A percentile compares a stretch with the other conserved stretches of the same genome.
Conservation (phyloP, 768 basidiomycete genomes). For the Dioszegia aurantiaca region DNA sequence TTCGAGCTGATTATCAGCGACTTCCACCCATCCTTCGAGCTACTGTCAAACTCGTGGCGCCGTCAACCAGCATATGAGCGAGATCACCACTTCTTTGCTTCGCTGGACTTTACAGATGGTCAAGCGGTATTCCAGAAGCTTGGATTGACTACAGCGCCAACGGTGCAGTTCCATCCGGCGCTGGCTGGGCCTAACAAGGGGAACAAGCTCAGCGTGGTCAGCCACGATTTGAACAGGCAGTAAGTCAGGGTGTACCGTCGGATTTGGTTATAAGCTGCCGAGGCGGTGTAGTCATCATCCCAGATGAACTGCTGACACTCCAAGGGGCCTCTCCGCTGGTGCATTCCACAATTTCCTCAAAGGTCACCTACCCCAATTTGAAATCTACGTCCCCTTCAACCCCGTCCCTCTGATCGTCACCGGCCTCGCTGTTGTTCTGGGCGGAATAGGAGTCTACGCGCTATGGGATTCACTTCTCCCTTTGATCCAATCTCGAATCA, state of each 20-base stretch:
- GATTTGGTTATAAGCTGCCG: too few relatives aligned
- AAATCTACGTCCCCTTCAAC: slow-evolving; percentile 69
- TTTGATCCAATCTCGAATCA: slow-evolving; percentile 38
- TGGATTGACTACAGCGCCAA: slow-evolving; percentile 76
- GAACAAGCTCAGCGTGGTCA: slow-evolving; percentile 60
- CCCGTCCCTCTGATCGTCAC: slow-evolving; percentile 57
- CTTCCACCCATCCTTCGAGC: slow-evolving; percentile 78
- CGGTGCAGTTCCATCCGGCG: slow-evolving; percentile 73
- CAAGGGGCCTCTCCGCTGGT: slow-evolving; percentile 77
- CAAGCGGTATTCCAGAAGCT: slow-evolving; percentile 79
- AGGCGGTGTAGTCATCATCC: too few relatives aligned
- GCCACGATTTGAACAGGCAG: slow-evolving; percentile 59
- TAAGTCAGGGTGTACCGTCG: slow-evolving; percentile 23
- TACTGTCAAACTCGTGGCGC: slow-evolving; percentile 80
- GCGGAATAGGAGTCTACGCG: slow-evolving; percentile 56
- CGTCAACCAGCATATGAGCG: slow-evolving; percentile 62
- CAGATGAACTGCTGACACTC: slow-evolving; percentile 10
- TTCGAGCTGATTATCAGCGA: slow-evolving; percentile 57
- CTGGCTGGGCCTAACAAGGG: slow-evolving; percentile 66
- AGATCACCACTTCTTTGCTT: slow-evolving; percentile 86
- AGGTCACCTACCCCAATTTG: slow-evolving; percentile 67
- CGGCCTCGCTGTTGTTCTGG: slow-evolving; percentile 54
- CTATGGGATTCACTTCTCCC: slow-evolving; percentile 42
- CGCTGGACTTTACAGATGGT: slow-evolving; percentile 79
- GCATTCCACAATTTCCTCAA: slow-evolving; percentile 74